Base-by-base conservation (phyloP, 495 filamentous ascomycete genomes). In the Clohesyomyces aquaticus region DNA sequence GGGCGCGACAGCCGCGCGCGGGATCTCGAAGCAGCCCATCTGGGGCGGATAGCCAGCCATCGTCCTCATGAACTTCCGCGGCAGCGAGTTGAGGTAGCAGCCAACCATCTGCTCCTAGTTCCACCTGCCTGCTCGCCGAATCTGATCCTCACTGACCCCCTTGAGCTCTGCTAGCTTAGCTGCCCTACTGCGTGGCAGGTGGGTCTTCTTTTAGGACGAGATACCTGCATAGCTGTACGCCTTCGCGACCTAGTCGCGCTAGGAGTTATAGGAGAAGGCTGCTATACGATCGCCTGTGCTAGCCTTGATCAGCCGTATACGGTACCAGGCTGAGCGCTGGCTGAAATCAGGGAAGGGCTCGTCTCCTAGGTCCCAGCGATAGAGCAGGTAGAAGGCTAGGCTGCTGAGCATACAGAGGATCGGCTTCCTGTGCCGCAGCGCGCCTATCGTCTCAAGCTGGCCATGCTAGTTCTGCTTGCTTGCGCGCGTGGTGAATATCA, bases 341-440 rank as follows among this genome's bases (percentile, higher is more conserved):
- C 57, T 61, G 32, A 61, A 52, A 29, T 61, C 47, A 23, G 45
- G 57, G 47, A 61, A 59, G 23, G 57, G 28, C 28, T 61, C 57
- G 8, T 62, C 48, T 12, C 28, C 35, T 28, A 62, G 47, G 49
- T 62, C 59, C 59, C 50, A 62, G 59, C 59, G 49, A 26, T 55
- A 62, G 32, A 62, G 59, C 22, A 62, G 48, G 28, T 62, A 62
- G 59, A 62, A 62, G 18, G 59, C 59, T 18, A 62, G 59, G 18
- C 59, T 35, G 25, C 59, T 54, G 42, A 62, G 59, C 50, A 62
- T 62, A 16, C 29, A 62, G 29, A 55, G 9, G 14, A 62, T 48
- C 25, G 35, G 59, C 48, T 62, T 46, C 59, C 35, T 53, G 35
- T 62, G 21, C 11, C 35, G 50, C 14, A 62, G 59, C 9, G 59